Conservation (phyloP, 768 basidiomycete genomes). For the Symmetrospora coprosmae region DNA sequence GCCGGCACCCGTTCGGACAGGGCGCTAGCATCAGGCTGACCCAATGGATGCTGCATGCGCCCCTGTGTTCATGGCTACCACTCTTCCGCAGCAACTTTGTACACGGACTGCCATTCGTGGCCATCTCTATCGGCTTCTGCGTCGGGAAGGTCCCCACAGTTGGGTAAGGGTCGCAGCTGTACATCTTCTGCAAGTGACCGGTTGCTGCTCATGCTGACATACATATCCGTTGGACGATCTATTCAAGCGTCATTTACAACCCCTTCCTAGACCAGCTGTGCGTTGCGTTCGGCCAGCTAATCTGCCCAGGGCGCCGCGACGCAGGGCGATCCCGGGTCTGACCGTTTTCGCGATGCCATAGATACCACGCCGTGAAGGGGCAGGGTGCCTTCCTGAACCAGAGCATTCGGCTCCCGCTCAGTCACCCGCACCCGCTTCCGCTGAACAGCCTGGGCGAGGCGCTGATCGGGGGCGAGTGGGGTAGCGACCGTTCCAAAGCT, state of each 20-base stretch:
- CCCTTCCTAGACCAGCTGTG: conserved; percentile 81
- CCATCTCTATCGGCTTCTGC: conserved; percentile 81
- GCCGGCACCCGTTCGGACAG: too few relatives aligned
- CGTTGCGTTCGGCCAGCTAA: too few relatives aligned
- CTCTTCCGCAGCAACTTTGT: conserved; percentile 48
- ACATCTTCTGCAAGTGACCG: not conserved
- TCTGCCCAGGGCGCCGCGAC: too few relatives aligned
- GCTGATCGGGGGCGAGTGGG: conserved; percentile 74
- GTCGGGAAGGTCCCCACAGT: conserved; percentile 66
- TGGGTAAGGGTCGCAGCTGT: conserved; percentile 39
- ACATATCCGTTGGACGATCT: not conserved
- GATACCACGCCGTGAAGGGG: conserved; percentile 63
- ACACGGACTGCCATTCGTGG: conserved; percentile 71
- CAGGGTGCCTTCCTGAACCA: conserved; percentile 64
- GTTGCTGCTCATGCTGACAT: not conserved
- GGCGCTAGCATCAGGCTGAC: too few relatives aligned
- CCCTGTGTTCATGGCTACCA: too few relatives aligned
- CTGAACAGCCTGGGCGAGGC: conserved; percentile 57
- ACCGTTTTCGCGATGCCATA: too few relatives aligned
- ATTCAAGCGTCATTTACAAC: conserved; percentile 59
- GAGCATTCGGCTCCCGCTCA: conserved; percentile 50
- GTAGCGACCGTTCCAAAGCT: conserved; percentile 38
- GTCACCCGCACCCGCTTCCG: conserved; percentile 41
- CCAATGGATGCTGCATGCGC: too few relatives aligned
- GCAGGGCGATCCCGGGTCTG: too few relatives aligned